These are phyloP conservation scores for Adansonia gregorii DNA, from an alignment of 441 rosid genomes.

Conservation along the genomic window DNA sequence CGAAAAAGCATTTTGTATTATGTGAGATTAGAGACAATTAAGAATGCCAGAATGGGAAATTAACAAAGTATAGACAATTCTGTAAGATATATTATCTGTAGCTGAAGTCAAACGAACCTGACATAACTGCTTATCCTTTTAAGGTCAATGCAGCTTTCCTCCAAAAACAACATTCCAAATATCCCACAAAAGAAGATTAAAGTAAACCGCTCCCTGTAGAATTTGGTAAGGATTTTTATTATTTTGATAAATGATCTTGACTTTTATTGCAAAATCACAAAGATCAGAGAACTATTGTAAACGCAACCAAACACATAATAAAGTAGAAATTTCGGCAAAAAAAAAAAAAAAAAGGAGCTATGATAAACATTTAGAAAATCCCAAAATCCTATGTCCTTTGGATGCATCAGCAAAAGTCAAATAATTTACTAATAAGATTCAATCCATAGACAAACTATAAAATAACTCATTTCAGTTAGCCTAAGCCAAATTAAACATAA, in stretches of 20 bases:
- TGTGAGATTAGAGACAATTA: conserved; percentile 11
- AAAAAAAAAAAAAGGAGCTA: neutral
- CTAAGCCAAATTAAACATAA: too few species aligned
- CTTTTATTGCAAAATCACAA: neutral
- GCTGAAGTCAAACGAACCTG: conserved; percentile 36
- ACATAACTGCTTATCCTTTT: conserved; percentile 19
- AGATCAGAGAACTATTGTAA: neutral
- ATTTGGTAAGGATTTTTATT: conserved; percentile 15
- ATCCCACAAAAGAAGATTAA: conserved; percentile 28
- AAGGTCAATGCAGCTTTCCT: conserved; percentile 29
- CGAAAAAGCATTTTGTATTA: neutral
- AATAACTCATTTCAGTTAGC: neutral
- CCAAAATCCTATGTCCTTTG: neutral
- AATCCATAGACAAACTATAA: neutral
- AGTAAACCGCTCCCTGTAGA: conserved; percentile 37
- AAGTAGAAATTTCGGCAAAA: neutral
- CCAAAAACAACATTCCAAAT: conserved; percentile 39
- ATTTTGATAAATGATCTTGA: neutral
- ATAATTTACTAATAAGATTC: conserved; percentile 1
- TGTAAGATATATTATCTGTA: neutral
- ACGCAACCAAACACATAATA: conserved; percentile 1
- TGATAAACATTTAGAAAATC: neutral
- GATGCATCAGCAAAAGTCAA: neutral
- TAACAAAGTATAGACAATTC: conserved; percentile 28
- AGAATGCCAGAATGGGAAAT: conserved; percentile 33